phyloP scores from a whole-genome alignment of 306 rosid genomes.

The Albizia julibrissin region DNA sequence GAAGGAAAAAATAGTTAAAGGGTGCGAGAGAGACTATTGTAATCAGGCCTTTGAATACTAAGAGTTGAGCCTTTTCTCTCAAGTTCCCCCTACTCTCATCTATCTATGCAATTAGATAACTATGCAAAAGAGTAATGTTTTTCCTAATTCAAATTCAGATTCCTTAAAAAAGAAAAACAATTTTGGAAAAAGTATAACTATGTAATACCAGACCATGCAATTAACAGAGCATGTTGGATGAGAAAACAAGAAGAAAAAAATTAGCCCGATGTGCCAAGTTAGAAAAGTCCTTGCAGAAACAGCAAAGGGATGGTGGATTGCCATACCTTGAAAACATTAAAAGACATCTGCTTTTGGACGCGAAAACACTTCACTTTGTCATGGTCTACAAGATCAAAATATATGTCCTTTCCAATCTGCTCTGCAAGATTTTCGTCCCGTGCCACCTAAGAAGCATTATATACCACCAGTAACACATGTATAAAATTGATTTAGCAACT shows the following conservation, averaged over 20 bases:
- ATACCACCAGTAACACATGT: constrained; percentile 20
- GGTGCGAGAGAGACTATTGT: background rate
- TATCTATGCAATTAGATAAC: background rate
- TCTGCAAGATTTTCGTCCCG: constrained; percentile 70
- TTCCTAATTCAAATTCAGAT: background rate
- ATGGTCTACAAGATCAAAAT: constrained; percentile 95
- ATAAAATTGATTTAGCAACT: constrained; percentile 19
- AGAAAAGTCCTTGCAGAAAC: constrained; percentile 15
- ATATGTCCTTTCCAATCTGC: constrained; percentile 86
- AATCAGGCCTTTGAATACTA: background rate
- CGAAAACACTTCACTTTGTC: constrained; percentile 92
- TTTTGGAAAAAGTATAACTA: background rate
- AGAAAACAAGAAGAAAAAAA: background rate
- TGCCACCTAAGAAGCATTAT: constrained; percentile 64
- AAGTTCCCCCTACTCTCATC: background rate
- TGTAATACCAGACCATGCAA: background rate
- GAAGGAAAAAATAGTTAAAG: background rate
- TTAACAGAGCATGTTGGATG: background rate
- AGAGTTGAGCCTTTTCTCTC: background rate
- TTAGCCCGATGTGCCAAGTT: background rate
- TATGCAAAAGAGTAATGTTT: background rate
- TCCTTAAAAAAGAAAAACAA: background rate
- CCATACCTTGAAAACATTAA: constrained; percentile 79
- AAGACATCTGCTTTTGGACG: constrained; percentile 70
- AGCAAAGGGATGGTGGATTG: background rate